Evolutionary conservation across 192 early-diverging fungal species (phyloP).

Genomic region (Entomortierella parvispora): DNA sequence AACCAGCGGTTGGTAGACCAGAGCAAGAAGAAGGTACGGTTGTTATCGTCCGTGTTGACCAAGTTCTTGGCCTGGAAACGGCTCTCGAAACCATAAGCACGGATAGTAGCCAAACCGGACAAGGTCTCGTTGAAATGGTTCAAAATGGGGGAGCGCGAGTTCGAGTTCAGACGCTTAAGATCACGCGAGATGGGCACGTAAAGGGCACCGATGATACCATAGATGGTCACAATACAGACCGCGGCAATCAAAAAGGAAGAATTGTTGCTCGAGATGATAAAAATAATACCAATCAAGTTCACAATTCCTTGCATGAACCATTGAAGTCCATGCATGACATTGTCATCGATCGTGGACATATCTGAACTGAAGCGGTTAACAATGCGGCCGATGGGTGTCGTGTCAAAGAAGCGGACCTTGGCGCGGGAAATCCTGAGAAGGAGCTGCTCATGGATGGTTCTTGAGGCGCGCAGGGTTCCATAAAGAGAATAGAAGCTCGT

Average conservation of each 20-base stretch:
- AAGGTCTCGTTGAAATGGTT: conserved; percentile 88
- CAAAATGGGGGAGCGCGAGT: conserved; percentile 79
- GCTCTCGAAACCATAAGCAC: conserved; percentile 82
- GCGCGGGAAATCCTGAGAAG: conserved; percentile 69
- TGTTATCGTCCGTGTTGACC: conserved; percentile 77
- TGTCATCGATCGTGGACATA: conserved; percentile 83
- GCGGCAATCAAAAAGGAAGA: conserved; percentile 80
- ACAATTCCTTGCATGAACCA: conserved; percentile 65
- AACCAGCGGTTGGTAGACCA: conserved; percentile 93
- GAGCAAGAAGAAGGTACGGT: conserved; percentile 87
- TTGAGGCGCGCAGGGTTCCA: conserved; percentile 68
- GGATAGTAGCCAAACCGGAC: conserved; percentile 80
- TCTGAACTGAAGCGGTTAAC: conserved; percentile 91
- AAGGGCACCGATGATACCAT: conserved; percentile 70
- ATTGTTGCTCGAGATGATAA: conserved; percentile 71
- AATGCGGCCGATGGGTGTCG: conserved; percentile 84
- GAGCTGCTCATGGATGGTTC: conserved; percentile 63
- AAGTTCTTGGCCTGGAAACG: conserved; percentile 72
- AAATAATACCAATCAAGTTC: conserved; percentile 64
- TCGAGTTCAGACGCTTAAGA: conserved; percentile 88
- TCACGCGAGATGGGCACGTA: conserved; percentile 87
- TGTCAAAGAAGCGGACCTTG: conserved; percentile 89
- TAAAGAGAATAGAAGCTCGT: conserved; percentile 55
- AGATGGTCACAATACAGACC: conserved; percentile 63
- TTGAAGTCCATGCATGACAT: conserved; percentile 58